Conservation (phyloP, 1,284 basidiomycete species). For the Rhodotorula sp. region DNA sequence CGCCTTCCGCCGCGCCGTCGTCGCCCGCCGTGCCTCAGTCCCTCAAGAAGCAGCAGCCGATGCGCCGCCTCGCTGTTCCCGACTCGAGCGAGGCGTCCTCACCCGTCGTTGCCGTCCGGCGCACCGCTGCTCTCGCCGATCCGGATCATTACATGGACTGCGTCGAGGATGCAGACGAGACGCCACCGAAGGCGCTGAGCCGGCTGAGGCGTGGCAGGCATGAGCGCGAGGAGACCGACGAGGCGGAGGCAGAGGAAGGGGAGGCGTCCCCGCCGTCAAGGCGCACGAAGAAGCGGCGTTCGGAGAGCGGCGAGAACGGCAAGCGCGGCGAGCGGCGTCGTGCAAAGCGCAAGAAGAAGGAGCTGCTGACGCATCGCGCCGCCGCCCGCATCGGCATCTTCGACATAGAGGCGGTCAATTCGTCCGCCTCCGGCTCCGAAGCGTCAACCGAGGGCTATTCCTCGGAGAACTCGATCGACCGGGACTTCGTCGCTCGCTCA, state of each 20-base stretch:
- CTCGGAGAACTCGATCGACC: constrained; percentile 51
- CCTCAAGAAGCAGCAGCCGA: constrained; percentile 10
- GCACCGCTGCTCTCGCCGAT: not conserved
- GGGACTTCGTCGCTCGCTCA: constrained; percentile 47
- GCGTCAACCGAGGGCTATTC: constrained; percentile 48
- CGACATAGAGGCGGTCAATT: constrained; percentile 44
- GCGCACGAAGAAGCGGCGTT: not conserved
- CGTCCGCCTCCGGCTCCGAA: constrained; percentile 33
- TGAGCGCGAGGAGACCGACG: not conserved
- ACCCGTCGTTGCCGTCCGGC: not conserved
- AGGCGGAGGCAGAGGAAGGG: not conserved
- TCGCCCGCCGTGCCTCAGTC: not conserved
- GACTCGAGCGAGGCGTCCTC: constrained; percentile 31
- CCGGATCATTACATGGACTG: not conserved
- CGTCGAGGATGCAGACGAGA: not conserved
- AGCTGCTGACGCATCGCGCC: constrained; percentile 30
- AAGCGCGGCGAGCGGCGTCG: not conserved
- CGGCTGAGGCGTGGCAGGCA: constrained; percentile 15
- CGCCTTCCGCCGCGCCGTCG: not conserved
- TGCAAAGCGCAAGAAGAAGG: constrained; percentile 7
- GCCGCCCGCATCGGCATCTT: constrained; percentile 36
- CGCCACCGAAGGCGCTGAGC: constrained; percentile 4
- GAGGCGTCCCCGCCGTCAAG: not conserved
- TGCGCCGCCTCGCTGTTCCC: constrained; percentile 26
- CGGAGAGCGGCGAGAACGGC: not conserved